Evolutionary conservation across 2,329 filamentous ascomycete genomes (phyloP).

Genomic region (Helotiales sp.): DNA sequence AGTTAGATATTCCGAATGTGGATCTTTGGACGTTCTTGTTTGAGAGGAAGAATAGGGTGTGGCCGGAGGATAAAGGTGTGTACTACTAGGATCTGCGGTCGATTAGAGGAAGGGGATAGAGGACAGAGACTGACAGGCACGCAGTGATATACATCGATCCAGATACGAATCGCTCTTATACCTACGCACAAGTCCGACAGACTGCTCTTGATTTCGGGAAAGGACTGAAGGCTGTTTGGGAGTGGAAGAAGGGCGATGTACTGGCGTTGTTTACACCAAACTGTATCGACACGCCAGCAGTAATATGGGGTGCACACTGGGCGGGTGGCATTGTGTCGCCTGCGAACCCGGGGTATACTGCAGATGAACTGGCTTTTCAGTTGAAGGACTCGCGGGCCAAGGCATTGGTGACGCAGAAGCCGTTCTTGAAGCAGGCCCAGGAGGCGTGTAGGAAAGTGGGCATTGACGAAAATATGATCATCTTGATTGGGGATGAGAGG

Average conservation of each 20-base stretch:
- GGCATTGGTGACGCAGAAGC: constrained; percentile 71
- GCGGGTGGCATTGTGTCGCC: constrained; percentile 81
- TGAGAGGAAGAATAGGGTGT: constrained; percentile 63
- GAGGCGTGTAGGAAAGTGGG: constrained; percentile 70
- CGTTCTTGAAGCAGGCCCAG: constrained; percentile 62
- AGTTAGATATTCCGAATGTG: constrained; percentile 67
- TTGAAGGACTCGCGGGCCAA: constrained; percentile 76
- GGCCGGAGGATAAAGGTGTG: constrained; percentile 71
- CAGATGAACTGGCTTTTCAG: constrained; percentile 81
- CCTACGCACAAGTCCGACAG: constrained; percentile 64
- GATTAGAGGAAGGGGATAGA: background rate
- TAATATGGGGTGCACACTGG: constrained; percentile 80
- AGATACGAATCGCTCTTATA: constrained; percentile 68
- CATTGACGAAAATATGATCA: constrained; percentile 69
- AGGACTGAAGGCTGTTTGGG: constrained; percentile 71
- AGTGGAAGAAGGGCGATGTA: constrained; percentile 82
- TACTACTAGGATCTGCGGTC: background rate
- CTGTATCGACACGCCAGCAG: constrained; percentile 75
- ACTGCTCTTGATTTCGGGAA: constrained; percentile 75
- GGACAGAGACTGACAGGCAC: constrained; percentile 6
- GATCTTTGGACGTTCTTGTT: constrained; percentile 82
- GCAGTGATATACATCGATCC: constrained; percentile 77
- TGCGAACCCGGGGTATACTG: constrained; percentile 85
- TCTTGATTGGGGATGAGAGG: constrained; percentile 70
- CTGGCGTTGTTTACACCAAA: constrained; percentile 84